phyloP scores from a whole-genome alignment of 345 rosid species.

The Psidium friedrichsthalianum region DNA sequence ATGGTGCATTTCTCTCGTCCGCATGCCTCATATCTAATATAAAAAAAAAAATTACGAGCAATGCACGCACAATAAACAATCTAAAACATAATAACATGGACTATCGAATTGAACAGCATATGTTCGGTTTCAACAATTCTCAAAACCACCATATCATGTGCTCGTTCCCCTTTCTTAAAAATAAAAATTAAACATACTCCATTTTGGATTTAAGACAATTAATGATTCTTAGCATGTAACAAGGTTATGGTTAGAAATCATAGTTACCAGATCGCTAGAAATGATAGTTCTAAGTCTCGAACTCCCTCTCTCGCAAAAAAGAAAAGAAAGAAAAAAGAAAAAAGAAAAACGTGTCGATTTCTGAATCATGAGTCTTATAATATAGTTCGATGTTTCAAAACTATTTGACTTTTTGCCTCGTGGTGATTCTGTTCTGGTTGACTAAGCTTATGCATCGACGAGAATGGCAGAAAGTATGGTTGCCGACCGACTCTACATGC shows the following conservation, averaged over 20 bases:
- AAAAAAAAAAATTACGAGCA: not conserved
- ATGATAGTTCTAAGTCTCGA: not conserved
- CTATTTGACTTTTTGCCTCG: not conserved
- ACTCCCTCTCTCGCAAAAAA: not conserved
- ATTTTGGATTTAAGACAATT: not conserved
- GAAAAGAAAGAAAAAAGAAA: not conserved
- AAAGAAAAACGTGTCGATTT: not conserved
- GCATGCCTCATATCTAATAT: too few relatives aligned
- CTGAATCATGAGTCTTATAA: fast-evolving
- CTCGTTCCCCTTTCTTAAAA: not conserved
- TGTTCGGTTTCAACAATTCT: not conserved
- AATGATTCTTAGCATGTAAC: not conserved
- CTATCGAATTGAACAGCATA: not conserved
- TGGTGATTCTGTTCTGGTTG: not conserved
- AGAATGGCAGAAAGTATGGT: not conserved
- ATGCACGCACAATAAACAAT: not conserved
- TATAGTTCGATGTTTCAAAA: not conserved
- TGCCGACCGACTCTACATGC: not conserved
- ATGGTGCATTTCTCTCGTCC: not conserved
- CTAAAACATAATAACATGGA: not conserved
- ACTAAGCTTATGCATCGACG: not conserved
- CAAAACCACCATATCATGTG: not conserved
- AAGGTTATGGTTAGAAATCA: not conserved
- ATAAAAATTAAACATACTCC: not conserved
- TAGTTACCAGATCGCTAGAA: not conserved